Evolutionary conservation across 2,329 filamentous ascomycete species (phyloP), one percentile per base, ranked within the genome.

Genomic region (Cadophora malorum): DNA sequence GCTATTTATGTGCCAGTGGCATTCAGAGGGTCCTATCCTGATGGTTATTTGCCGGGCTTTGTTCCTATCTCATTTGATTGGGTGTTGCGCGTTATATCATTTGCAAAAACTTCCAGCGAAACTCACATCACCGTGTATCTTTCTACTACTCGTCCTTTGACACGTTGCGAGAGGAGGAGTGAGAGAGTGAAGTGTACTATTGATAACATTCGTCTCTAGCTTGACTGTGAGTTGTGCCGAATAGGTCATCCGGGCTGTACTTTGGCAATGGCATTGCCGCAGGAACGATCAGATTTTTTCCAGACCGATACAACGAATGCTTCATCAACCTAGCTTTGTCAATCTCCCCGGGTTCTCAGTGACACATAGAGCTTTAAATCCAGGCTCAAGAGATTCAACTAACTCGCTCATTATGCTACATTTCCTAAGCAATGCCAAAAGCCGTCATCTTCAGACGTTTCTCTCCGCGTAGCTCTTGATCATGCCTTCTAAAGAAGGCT

Each of bases 391-490:
- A 19, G 25, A 19, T 33, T 53, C 23, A 33, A 9, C 12, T 55
- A 49, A 2, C 21, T 9, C 52, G 1, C 52, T 55, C 52, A 55
- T 33, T 31, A 8, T n/a, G 16, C 14, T 8, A 55, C 5, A 8
- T 19, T 28, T 45, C 4, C 8, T 23, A 45, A 16, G 41, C 23
- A 41, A 49, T 58, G 28, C 28, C 28, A 12, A 14, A 9, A 59
- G 25, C 35, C 41, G 35, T 38, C 25, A 19, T 55, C 47, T 35
- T 73, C 45, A 76, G 52, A 74, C 62, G 49, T 67, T 67, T 65
- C 88, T 83, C 74, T 94, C 91, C 2, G 84, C 90, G 84, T 88
- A 96, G 79, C 92, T 96, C 83, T 92, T 85, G 70, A 97, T 90
- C 83, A 98, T 89, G 6, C 94, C 94, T 79, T 91, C 87, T 7